These are phyloP conservation scores for Pichia exigua DNA, from an alignment of 805 yeast genomes.

Conservation along the genomic window DNA sequence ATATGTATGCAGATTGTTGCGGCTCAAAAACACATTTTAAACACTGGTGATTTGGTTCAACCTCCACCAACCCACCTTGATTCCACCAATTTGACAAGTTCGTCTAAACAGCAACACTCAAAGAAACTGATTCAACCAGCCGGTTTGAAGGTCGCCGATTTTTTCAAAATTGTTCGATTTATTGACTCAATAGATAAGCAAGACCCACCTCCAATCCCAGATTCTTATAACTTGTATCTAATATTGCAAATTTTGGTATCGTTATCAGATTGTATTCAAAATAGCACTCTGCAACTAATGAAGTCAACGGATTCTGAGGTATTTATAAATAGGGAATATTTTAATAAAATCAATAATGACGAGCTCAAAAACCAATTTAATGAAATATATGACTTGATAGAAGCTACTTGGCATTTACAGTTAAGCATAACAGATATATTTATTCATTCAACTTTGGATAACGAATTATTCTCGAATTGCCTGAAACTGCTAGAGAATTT, in stretches of 20 bases:
- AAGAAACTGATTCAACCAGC: neutral
- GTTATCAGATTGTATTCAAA: constrained; percentile 63
- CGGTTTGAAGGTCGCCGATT: constrained; percentile 1
- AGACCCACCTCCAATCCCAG: constrained; percentile 66
- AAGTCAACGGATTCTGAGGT: constrained; percentile 4
- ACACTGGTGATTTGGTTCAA: constrained; percentile 29
- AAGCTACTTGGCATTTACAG: constrained; percentile 32
- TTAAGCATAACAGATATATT: constrained; percentile 41
- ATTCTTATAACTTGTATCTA: constrained; percentile 53
- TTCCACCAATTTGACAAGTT: constrained; percentile 11
- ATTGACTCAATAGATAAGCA: constrained; percentile 74
- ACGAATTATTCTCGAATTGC: constrained; percentile 56
- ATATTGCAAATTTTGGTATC: constrained; percentile 44
- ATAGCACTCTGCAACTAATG: constrained; percentile 35
- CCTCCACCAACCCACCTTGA: constrained; percentile 14
- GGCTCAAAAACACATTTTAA: constrained; percentile 28
- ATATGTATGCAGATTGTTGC: constrained; percentile 32
- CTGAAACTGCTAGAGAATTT: constrained; percentile 72
- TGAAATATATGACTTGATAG: constrained; percentile 23
- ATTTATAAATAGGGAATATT: constrained; percentile 1
- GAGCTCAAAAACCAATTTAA: constrained; percentile 9
- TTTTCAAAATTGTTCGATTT: constrained; percentile 32
- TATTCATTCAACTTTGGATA: constrained; percentile 60
- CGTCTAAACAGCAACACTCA: constrained; percentile 5
- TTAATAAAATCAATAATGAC: constrained; percentile 12